phyloP scores from a whole-genome alignment of 495 filamentous ascomycete genomes.

The Filosporella fistucella region DNA sequence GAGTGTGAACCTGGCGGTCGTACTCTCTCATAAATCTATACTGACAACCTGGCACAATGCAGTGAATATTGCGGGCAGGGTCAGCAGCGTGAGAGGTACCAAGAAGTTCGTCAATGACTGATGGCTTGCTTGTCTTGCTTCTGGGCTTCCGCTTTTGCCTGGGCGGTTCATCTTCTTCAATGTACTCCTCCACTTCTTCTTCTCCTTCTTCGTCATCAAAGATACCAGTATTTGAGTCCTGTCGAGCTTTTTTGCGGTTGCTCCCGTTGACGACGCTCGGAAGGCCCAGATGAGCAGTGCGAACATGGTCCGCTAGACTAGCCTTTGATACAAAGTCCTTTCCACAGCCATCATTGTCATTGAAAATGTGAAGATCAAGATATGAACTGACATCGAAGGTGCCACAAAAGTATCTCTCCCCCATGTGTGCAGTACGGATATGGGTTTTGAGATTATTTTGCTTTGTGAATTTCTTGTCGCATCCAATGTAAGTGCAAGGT shows the following conservation, averaged over 20 bases:
- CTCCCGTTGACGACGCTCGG: conserved; percentile 32
- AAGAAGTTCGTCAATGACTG: conserved; percentile 41
- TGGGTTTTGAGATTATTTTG: conserved; percentile 77
- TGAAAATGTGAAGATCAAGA: conserved; percentile 60
- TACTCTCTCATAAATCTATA: conserved; percentile 61
- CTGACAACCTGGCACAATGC: conserved; percentile 47
- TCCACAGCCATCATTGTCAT: conserved; percentile 62
- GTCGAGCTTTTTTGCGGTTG: conserved; percentile 26
- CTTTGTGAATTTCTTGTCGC: conserved; percentile 69
- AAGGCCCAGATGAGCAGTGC: conserved; percentile 66
- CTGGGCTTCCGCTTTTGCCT: conserved; percentile 14
- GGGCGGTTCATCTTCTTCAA: not conserved
- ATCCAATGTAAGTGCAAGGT: conserved; percentile 59
- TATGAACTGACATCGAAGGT: conserved; percentile 52
- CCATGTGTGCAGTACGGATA: conserved; percentile 68
- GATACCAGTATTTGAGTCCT: conserved; percentile 23
- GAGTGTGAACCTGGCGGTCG: conserved; percentile 63
- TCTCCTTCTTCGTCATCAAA: conserved; percentile 18
- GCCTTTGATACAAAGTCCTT: conserved; percentile 62
- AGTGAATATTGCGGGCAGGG: conserved; percentile 43
- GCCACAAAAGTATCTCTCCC: conserved; percentile 68
- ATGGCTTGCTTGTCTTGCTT: conserved; percentile 3
- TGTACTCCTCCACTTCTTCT: conserved; percentile 10
- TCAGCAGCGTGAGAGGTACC: conserved; percentile 54
- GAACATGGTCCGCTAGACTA: conserved; percentile 77